Conservation (phyloP, 805 yeast species). For the Ogataea pignaliae region DNA sequence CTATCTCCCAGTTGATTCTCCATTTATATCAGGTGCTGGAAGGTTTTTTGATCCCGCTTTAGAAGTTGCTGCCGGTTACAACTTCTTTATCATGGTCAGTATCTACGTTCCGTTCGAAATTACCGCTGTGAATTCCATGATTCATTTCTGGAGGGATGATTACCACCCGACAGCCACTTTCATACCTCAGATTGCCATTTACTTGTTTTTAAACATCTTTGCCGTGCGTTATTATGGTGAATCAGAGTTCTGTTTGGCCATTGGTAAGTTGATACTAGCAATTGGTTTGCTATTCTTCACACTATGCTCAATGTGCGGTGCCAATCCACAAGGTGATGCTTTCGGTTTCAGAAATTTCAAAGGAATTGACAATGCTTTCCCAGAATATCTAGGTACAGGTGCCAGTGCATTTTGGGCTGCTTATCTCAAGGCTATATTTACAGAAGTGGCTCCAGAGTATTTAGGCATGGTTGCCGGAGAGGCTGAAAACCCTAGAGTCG, state of each 20-base stretch:
- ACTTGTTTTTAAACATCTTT: conserved; percentile 58
- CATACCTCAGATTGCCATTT: conserved; percentile 58
- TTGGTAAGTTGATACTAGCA: conserved; percentile 67
- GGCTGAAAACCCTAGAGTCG: conserved; percentile 37
- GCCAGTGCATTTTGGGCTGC: conserved; percentile 55
- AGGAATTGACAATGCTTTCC: conserved; percentile 37
- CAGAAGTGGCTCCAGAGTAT: conserved; percentile 41
- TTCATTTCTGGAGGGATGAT: conserved; percentile 75
- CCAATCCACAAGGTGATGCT: conserved; percentile 59
- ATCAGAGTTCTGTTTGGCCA: conserved; percentile 70
- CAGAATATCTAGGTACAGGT: conserved; percentile 50
- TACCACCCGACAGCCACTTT: conserved; percentile 69
- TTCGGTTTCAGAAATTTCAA: conserved; percentile 18
- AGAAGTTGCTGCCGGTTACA: conserved; percentile 73
- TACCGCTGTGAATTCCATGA: conserved; percentile 67
- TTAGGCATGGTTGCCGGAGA: conserved; percentile 42
- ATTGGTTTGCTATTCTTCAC: conserved; percentile 71
- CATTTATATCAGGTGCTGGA: conserved; percentile 69
- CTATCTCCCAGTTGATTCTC: conserved; percentile 67
- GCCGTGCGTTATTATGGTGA: conserved; percentile 77
- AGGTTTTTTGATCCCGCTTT: conserved; percentile 68
- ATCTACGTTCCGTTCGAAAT: conserved; percentile 77
- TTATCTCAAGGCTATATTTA: conserved; percentile 34
- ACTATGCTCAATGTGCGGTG: conserved; percentile 78
- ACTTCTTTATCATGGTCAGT: conserved; percentile 69